Conservation (phyloP, 1,284 basidiomycete species). For the Heterobasidion occidentale region DNA sequence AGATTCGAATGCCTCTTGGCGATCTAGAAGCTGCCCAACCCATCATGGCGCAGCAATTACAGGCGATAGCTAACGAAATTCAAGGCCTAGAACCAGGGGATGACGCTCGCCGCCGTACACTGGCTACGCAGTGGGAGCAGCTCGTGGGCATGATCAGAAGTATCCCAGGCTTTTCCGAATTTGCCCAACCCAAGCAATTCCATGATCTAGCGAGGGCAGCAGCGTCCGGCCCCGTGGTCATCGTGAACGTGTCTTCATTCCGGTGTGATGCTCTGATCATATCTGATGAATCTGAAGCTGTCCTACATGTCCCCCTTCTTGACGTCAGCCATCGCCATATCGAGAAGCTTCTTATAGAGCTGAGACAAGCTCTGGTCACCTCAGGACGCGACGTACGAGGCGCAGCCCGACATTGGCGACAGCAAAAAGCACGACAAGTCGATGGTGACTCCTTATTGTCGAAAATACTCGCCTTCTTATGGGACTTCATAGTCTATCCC, state of each 20-base stretch:
- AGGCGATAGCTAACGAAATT: neutral
- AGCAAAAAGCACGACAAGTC: neutral
- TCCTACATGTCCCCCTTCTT: neutral
- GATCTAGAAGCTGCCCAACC: neutral
- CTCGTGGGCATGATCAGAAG: neutral
- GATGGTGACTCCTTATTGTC: neutral
- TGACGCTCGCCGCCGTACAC: no score
- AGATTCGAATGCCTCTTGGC: neutral
- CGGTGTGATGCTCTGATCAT: neutral
- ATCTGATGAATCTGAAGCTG: neutral
- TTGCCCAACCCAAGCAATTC: neutral
- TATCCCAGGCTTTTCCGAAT: neutral
- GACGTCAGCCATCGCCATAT: neutral
- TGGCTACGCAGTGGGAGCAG: neutral
- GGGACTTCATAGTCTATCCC: neutral
- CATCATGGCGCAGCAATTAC: neutral
- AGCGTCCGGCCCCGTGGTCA: neutral
- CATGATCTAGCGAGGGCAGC: neutral
- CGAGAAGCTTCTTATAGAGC: neutral
- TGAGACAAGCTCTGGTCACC: neutral
- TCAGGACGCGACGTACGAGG: neutral
- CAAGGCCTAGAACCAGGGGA: no score
- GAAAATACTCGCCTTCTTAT: neutral
- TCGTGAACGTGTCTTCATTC: neutral
- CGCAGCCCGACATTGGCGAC: neutral